Percentiles rank a stretch among this genome's conserved stretches.
These are phyloP conservation scores for Malus sieversii DNA, from an alignment of 306 rosid genomes.

Conservation along the genomic window DNA sequence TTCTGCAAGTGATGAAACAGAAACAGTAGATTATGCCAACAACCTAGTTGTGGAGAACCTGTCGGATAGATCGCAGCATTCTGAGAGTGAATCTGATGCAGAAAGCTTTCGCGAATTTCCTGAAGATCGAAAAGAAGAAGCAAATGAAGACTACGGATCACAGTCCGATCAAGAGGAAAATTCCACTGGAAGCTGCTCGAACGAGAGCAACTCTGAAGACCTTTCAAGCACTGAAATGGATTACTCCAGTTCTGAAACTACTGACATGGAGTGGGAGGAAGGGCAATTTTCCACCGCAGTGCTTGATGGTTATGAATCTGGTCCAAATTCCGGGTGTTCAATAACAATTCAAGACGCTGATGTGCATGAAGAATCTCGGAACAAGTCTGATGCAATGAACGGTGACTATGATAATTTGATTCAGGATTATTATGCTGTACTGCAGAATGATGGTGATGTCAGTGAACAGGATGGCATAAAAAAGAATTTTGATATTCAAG, in stretches of 20 bases:
- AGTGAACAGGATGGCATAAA: constrained; percentile 8
- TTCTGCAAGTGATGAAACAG: constrained; percentile 16
- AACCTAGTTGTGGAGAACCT: constrained; percentile 13
- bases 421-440: constrained; percentile 1
- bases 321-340: constrained; percentile 21
- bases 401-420: constrained; percentile 14
- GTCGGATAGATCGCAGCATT: constrained; percentile 18
- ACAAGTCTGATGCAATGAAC: constrained; percentile 31
- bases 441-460: constrained; percentile 2
- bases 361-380: constrained; percentile 25
- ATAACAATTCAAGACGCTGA: constrained; percentile 14
- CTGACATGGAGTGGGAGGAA: constrained; percentile 52
- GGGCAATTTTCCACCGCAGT: constrained; percentile 20
- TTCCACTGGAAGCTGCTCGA: constrained; percentile 28
- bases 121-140: constrained; percentile 12
- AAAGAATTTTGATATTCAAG: constrained; percentile 25
- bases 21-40: constrained; percentile 5
- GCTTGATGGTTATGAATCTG: constrained; percentile 27
- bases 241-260: constrained; percentile 28
- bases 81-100: constrained; percentile 31
- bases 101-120: constrained; percentile 7
- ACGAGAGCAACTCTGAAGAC: constrained; percentile 19
- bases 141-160: constrained; percentile 13
- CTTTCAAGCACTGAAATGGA: constrained; percentile 20
- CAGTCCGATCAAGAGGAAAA: constrained; percentile 30